Percentiles rank a stretch among this genome's conserved stretches.
These are phyloP conservation scores for Canavalia ensiformis DNA, from an alignment of 306 rosid species.

Conservation along the genomic window DNA sequence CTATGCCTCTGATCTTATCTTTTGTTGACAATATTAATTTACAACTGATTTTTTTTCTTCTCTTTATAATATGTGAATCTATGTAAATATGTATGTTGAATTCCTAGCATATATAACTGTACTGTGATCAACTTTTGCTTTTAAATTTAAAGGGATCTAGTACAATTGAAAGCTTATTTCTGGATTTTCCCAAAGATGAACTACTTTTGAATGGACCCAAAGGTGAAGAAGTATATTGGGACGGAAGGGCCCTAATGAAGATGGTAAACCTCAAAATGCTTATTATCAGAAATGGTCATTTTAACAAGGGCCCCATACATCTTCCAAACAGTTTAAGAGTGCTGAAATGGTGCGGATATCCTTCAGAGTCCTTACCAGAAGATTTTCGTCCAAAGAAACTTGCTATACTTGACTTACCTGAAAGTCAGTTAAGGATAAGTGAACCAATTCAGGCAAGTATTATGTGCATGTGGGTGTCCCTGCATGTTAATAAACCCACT, in stretches of 20 bases:
- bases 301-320: conserved; percentile 14
- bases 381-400: no score
- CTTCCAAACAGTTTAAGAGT: no score
- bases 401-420: no score
- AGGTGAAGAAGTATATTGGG: conserved; percentile 23
- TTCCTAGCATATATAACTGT: not conserved
- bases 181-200: conserved; percentile 24
- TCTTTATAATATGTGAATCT: not conserved
- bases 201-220: not conserved
- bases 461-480: no score
- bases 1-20: not conserved
- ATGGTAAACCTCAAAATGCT: conserved; percentile 19
- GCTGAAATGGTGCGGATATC: no score
- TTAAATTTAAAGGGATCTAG: conserved; percentile 28
- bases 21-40: not conserved
- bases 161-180: conserved; percentile 3
- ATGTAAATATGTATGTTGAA: not conserved
- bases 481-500: no score
- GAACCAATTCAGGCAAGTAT: no score
- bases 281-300: conserved; percentile 20
- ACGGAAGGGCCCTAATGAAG: conserved; percentile 14
- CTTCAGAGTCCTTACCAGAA: no score
- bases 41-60: not conserved
- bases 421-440: no score
- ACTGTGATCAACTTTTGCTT: not conserved